Percentiles rank a stretch among this genome's conserved stretches.
Evolutionary conservation across 805 yeast genomes (phyloP).

Genomic region (Candida sakaeoensis): DNA sequence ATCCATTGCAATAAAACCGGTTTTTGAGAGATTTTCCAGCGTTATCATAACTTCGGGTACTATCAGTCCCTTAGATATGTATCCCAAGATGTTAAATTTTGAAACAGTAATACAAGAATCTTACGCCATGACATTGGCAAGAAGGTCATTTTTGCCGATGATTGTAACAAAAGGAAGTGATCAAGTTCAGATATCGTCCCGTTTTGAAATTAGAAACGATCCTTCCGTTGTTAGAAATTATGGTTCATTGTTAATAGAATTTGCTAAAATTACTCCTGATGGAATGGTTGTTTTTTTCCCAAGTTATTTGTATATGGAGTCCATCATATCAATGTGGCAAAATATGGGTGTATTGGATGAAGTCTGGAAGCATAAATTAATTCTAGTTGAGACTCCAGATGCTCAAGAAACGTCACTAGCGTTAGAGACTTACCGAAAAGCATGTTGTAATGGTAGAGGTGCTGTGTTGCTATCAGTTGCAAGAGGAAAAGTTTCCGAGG

Average conservation of each 20-base stretch:
- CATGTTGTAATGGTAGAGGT: constrained; percentile 96
- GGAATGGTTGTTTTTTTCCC: constrained; percentile 98
- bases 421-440: constrained; percentile 89
- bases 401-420: constrained; percentile 98
- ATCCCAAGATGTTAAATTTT: constrained; percentile 93
- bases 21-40: constrained; percentile 87
- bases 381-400: constrained; percentile 97
- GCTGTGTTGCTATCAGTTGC: constrained; percentile 96
- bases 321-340: constrained; percentile 98
- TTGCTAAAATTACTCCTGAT: constrained; percentile 93
- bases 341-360: constrained; percentile 97
- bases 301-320: constrained; percentile 94
- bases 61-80: constrained; percentile 97
- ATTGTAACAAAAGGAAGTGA: constrained; percentile 97
- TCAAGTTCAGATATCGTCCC: constrained; percentile 93
- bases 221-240: constrained; percentile 97
- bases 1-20: constrained; percentile 95
- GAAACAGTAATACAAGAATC: constrained; percentile 93
- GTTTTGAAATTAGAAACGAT: constrained; percentile 95
- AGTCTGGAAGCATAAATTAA: constrained; percentile 95
- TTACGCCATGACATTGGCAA: constrained; percentile 90
- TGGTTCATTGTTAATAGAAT: constrained; percentile 88
- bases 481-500: constrained; percentile 98
- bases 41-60: constrained; percentile 97
- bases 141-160: constrained; percentile 91